Evolutionary conservation across 116 monocot genomes (phyloP).

Genomic region (Phalaenopsis hybrid): DNA sequence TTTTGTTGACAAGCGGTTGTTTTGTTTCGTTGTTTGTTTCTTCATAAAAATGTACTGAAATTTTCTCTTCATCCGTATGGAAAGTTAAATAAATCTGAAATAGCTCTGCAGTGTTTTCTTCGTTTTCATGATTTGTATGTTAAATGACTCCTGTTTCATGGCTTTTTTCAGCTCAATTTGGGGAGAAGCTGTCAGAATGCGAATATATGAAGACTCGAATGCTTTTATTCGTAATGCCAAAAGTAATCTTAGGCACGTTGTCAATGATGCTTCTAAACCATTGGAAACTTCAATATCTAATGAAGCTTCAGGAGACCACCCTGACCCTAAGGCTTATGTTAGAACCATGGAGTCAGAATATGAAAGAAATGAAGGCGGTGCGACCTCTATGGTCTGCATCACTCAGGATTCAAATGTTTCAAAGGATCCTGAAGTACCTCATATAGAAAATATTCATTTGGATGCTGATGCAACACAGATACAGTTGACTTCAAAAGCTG

Average conservation of each 20-base stretch:
- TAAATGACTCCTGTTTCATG: background rate
- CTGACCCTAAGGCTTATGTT: slow-evolving; percentile 8
- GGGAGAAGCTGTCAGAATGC: slow-evolving; percentile 1
- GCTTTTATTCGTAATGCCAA: background rate
- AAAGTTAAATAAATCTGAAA: background rate
- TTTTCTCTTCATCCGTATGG: background rate
- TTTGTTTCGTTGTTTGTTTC: background rate
- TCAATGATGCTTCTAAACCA: background rate
- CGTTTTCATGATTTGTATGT: background rate
- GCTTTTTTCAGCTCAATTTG: background rate
- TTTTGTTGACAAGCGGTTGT: background rate
- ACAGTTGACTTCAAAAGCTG: slow-evolving; percentile 12
- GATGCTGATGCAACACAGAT: slow-evolving; percentile 2
- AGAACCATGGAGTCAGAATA: background rate
- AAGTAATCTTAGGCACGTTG: background rate
- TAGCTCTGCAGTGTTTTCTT: background rate
- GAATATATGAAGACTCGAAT: slow-evolving; percentile 3
- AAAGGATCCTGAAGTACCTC: background rate
- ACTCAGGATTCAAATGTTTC: background rate
- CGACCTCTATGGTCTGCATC: background rate
- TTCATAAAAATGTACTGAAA: background rate
- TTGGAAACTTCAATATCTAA: background rate
- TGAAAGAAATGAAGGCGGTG: background rate
- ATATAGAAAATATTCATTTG: slow-evolving; percentile 6
- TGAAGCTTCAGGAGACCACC: background rate